Conservation (phyloP, 1,284 basidiomycete genomes). For the Hymenochaete sp. region DNA sequence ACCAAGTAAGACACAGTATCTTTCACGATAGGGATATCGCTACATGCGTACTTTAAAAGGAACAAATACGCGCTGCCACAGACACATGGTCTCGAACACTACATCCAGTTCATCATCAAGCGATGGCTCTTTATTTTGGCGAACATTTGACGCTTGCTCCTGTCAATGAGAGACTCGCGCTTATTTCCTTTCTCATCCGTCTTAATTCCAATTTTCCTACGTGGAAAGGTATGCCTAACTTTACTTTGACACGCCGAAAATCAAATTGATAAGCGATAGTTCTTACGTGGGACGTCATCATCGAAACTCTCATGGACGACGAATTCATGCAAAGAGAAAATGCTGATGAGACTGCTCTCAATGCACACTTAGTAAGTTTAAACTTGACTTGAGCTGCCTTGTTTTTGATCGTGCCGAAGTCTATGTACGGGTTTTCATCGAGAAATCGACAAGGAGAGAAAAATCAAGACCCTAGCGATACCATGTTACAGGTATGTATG, state of each 20-base stretch:
- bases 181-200: conserved; percentile 55
- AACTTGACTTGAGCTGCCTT: background rate
- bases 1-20: conserved; percentile 36
- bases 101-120: conserved; percentile 51
- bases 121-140: conserved; percentile 57
- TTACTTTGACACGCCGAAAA: background rate
- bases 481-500: conserved; percentile 37
- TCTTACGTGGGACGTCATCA: conserved; percentile 50
- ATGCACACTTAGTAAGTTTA: conserved; percentile 35
- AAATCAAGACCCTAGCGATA: conserved; percentile 37
- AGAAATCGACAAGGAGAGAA: conserved; percentile 15
- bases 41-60: conserved; percentile 32
- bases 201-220: conserved; percentile 53
- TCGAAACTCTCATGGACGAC: conserved; percentile 49
- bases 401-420: conserved; percentile 25
- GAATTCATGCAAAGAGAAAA: conserved; percentile 36
- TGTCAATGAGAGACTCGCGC: conserved; percentile 44
- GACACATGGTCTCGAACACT: conserved; percentile 50
- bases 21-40: background rate
- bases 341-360: conserved; percentile 32
- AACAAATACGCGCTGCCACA: conserved; percentile 52
- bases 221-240: conserved; percentile 45
- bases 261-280: conserved; percentile 31
- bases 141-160: conserved; percentile 48
- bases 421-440: conserved; percentile 39